Base-by-base conservation (phyloP, 2,329 filamentous ascomycete genomes). In the Aschersonia sp. region DNA sequence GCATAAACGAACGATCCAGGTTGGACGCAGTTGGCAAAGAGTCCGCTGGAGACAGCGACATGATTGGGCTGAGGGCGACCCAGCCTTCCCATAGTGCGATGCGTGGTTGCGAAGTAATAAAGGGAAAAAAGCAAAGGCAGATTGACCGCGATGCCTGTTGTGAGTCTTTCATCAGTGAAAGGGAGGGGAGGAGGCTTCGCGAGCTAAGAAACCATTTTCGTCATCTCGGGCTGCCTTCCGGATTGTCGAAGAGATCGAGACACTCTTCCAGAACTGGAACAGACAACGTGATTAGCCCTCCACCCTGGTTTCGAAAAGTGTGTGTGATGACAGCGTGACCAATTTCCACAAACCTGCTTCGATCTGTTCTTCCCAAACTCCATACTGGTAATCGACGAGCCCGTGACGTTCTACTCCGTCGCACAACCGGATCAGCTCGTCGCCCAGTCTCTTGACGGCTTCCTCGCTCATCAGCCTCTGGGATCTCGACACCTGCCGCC, bases 301-400 rank as follows among this genome's bases (percentile, higher is more conserved):
- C 9, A 29, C 28, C 9, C 9, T 6, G 40, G 20, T 6, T 43
- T 43, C n/a, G 20, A 38, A 38, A 38, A 38, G 32, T 6, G 32
- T 6, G 32, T 6, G 6, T 38, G 32, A 10, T 6, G 6, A 6
- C 3, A 9, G 35, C 35, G 35, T 38, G 35, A 38, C 35, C 12
- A 38, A 12, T 7, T 12, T 38, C 45, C 10, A 48, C 85, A 66
- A 71, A 95, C 89, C 75, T 50, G 78, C 77, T 56, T 92, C 78
- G 56, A 97, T 96, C 59, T 86, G 81, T 61, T 97, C 89, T 65
- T 97, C 92, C 78, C 88, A 94, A 30, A 97, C 86, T 6, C 92
- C 92, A 69, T 95, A 94, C 59, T 97, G 85, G 62, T 97, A 98
- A 67, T 98, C 92, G 9, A 98, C 88, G 45, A 98, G 70, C n/a